Base-by-base conservation (phyloP, 257 asterid genomes). In the Fraxinus anomala region DNA sequence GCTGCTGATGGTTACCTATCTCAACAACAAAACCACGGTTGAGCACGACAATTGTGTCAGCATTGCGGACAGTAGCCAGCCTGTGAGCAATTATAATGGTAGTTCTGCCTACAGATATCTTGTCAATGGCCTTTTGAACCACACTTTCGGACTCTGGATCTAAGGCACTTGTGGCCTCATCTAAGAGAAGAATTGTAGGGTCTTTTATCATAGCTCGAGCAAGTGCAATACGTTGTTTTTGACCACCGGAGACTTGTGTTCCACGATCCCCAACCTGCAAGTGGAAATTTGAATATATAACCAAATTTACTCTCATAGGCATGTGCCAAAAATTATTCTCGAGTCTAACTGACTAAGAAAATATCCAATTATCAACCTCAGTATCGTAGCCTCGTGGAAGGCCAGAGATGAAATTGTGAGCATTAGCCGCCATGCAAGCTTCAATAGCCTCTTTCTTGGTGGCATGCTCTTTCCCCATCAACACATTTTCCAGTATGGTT, bases 161-260 rank as follows among this genome's bases (percentile, higher is more conserved):
- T 11, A 93, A 76, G 34, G 97, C 97, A 81, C 97, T 93, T 42
- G 97, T 93, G 8, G 97, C 96, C 89, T 93, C 97, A 42, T 93
- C 97, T 79, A 91, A 70, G 8, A 93, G 94, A 49, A 93, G 97
- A 61, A 90, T 84, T 71, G 44, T 87, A 0, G 97, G 97, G 59
- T 90, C 94, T 77, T 93, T 89, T 78, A 91, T 85, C 88, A 93
- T 90, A 0, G 97, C 97, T 72, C 97, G 91, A 68, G 97, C 97
- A 23, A 93, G 84, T 5, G 97, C 96, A 66, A 93, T 86, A 11
- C 97, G 88, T 78, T 93, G 97, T 61, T 93, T 93, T 81, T 93
- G 97, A 34, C 97, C 97, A 61, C 97, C 97, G 0, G 97, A 93
- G 11, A 93, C 89, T 79, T 89, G 91, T 1, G 97, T 91, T 36